These are phyloP conservation scores for Gamarada debralockiae DNA, from an alignment of 495 filamentous ascomycete genomes.

Conservation along the genomic window DNA sequence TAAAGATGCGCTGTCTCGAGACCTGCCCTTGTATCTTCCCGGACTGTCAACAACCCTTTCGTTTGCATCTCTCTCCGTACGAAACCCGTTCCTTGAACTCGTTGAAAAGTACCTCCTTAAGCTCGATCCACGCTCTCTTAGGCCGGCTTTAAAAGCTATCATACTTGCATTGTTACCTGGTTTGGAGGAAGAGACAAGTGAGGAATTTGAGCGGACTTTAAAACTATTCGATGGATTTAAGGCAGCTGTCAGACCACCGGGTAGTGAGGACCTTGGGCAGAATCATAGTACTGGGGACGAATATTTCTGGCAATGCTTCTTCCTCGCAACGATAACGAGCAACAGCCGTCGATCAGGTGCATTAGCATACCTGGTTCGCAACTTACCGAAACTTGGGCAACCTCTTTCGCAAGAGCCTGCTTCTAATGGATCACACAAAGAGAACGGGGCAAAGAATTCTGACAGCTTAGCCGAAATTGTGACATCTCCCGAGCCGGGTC, in stretches of 20 bases:
- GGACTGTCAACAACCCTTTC: slow-evolving; percentile 84
- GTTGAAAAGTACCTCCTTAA: slow-evolving; percentile 76
- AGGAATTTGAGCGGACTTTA: slow-evolving; percentile 90
- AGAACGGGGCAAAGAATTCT: slow-evolving; percentile 14
- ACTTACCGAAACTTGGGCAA: slow-evolving; percentile 68
- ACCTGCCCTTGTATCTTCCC: slow-evolving; percentile 83
- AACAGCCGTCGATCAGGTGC: slow-evolving; percentile 78
- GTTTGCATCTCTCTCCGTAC: slow-evolving; percentile 87
- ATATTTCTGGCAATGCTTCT: slow-evolving; percentile 98
- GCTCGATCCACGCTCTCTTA: slow-evolving; percentile 63
- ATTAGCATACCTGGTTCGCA: slow-evolving; percentile 76
- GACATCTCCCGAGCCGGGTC: slow-evolving; percentile 85
- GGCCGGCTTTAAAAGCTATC: slow-evolving; percentile 85
- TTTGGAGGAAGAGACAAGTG: slow-evolving; percentile 91
- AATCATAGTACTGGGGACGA: slow-evolving; percentile 63
- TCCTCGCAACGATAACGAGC: slow-evolving; percentile 88
- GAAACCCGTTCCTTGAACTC: slow-evolving; percentile 76
- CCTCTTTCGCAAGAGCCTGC: slow-evolving; percentile 9
- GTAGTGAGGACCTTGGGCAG: slow-evolving; percentile 36
- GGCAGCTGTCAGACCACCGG: slow-evolving; percentile 50
- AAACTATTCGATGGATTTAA: slow-evolving; percentile 75
- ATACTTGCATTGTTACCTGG: slow-evolving; percentile 84
- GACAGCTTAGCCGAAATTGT: slow-evolving; percentile 63
- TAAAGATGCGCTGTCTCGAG: slow-evolving; percentile 68
- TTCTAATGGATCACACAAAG: slow-evolving; percentile 17